A percentile compares a stretch with the other conserved stretches of the same genome.
Evolutionary conservation across 129 eudicot genomes (phyloP).

Genomic region (Ambrosia trifida): DNA sequence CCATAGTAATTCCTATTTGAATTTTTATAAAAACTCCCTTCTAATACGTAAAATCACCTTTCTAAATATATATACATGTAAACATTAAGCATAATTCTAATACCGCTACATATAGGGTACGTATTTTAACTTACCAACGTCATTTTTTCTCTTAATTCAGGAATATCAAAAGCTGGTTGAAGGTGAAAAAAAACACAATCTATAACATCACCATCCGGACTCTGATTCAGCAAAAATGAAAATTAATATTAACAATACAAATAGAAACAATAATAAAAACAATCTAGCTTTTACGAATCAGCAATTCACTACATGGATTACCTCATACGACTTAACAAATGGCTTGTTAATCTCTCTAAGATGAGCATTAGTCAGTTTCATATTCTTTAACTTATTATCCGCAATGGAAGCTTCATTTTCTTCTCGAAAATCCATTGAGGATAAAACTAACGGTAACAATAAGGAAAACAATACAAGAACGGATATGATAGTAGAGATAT

Average conservation of each 20-base stretch:
- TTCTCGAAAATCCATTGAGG: background rate
- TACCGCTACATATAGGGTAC: no score
- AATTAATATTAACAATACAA: background rate
- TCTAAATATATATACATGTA: no score
- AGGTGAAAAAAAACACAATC: constrained; percentile 74
- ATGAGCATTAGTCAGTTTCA: constrained; percentile 52
- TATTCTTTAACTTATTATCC: constrained; percentile 38
- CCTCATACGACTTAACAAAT: constrained; percentile 71
- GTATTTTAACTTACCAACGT: constrained; percentile 33
- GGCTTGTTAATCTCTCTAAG: constrained; percentile 69
- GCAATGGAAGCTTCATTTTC: constrained; percentile 24
- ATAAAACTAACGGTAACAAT: constrained; percentile 37
- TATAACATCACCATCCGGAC: constrained; percentile 88
- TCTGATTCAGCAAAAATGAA: constrained; percentile 39
- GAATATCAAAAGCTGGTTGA: constrained; percentile 86
- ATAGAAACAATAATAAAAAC: background rate
- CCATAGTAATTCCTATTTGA: no score
- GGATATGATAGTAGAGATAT: constrained; percentile 39
- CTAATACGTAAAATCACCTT: no score
- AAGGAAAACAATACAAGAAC: constrained; percentile 43
- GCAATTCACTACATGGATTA: constrained; percentile 6
- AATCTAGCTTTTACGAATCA: background rate
- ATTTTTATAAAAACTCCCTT: no score
- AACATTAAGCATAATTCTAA: no score
- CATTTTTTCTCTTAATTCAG: constrained; percentile 42